phyloP scores from a whole-genome alignment of 768 basidiomycete species.

The Suillus cothurnatus region DNA sequence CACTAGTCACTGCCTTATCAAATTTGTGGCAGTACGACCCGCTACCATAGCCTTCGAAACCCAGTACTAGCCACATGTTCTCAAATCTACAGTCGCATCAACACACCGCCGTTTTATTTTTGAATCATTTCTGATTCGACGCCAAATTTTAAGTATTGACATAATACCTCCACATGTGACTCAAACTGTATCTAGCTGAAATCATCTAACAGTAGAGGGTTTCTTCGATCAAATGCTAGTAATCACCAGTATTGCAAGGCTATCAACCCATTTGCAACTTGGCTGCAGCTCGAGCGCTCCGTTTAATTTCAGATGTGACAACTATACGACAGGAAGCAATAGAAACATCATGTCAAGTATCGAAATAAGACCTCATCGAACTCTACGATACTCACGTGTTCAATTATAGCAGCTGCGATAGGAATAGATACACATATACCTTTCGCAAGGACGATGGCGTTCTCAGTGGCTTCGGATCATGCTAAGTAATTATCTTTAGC shows the following conservation, averaged over 20 bases:
- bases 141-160: no score
- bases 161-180: neutral
- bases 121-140: neutral
- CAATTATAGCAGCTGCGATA: neutral
- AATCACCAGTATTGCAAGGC: neutral
- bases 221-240: neutral
- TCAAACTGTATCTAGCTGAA: neutral
- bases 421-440: neutral
- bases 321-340: neutral
- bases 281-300: neutral
- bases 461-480: neutral
- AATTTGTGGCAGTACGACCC: neutral
- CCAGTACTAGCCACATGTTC: neutral
- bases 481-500: neutral
- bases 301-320: neutral
- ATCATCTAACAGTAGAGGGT: neutral
- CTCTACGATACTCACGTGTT: neutral
- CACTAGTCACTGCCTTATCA: slow-evolving; percentile 2
- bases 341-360: neutral
- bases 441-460: neutral
- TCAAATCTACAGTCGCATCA: neutral
- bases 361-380: neutral
- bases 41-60: neutral
- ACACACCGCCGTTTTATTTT: neutral
- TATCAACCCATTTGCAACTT: neutral